Evolutionary conservation across 306 rosid species (phyloP), one percentile per base, ranked within the genome.

Genomic region (Potentilla sterilis): DNA sequence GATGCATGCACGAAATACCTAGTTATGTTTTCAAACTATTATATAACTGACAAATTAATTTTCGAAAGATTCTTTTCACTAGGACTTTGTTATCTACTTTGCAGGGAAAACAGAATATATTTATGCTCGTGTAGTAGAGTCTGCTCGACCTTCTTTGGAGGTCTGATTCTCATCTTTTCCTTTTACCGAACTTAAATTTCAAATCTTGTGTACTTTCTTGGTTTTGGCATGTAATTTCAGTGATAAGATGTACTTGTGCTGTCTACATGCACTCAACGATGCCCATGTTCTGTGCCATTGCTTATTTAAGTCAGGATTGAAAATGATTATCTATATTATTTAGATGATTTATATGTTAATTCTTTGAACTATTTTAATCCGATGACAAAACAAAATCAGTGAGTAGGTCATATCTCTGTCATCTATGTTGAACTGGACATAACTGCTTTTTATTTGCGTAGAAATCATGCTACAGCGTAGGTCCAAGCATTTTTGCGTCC

Each of bases 61-160:
- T 63, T 51, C 28, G 28, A 28, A 28, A 28, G 28, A 6, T 19
- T 67, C 35, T 57, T 70, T 48, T 70, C 43, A 48, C 70, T 49
- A 83, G 38, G 77, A 41, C 47, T 59, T 38, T 79, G 64, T 84
- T 91, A 72, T 70, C 51, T 79, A 38, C 74, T 13, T 81, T 90
- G 82, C 90, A 90, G 97, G 98, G 72, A 94, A 94, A 87, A 90
- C 96, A 68, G 96, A 94, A 80, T 90, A 94, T 86, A 79, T 94
- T 61, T 94, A 90, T 84, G 97, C 90, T 78, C 79, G 73, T 24
- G 81, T 90, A 77, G 83, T 59, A 82, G 97, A 92, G 85, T 79
- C 97, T 54, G 82, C 95, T 55, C 89, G 96, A 77, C 84, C 80
- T 78, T 83, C 97, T 69, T 74, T 90, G 75, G 95, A 94, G 98